Evolutionary conservation across 768 basidiomycete species (phyloP).

Genomic region (Cyclocybe cylindracea): DNA sequence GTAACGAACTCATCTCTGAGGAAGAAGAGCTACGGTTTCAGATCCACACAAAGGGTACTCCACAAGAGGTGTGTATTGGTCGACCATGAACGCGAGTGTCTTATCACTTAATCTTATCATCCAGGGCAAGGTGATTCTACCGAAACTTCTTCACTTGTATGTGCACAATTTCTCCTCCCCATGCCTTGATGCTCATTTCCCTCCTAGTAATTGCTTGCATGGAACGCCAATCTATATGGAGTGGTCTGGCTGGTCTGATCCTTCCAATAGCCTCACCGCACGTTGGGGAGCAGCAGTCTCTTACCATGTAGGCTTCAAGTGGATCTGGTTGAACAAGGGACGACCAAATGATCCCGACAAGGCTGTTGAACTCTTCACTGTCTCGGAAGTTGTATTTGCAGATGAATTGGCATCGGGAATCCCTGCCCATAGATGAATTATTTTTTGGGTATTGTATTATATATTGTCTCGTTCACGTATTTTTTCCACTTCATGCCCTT

Average conservation of each 20-base stretch:
- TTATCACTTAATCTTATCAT: background rate
- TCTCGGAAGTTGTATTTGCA: conserved; percentile 38
- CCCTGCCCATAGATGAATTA: background rate
- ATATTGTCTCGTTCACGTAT: background rate
- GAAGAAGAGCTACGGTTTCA: conserved; percentile 36
- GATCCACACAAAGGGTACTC: conserved; percentile 35
- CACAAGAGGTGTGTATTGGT: conserved; percentile 32
- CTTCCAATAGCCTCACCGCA: conserved; percentile 33
- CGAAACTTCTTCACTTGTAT: conserved; percentile 53
- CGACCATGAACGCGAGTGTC: background rate
- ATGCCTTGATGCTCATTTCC: background rate
- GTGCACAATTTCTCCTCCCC: conserved; percentile 16
- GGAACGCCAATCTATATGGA: conserved; percentile 41
- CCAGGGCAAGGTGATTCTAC: conserved; percentile 39
- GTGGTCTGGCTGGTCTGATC: conserved; percentile 49
- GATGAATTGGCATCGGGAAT: conserved; percentile 30
- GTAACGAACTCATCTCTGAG: conserved; percentile 36
- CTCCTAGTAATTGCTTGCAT: conserved; percentile 43
- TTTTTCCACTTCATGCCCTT: conserved; percentile 9
- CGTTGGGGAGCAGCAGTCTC: conserved; percentile 46
- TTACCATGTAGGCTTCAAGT: conserved; percentile 49
- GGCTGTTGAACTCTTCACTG: conserved; percentile 30
- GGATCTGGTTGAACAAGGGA: conserved; percentile 49
- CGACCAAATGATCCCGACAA: conserved; percentile 13
- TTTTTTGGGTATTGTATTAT: background rate